Evolutionary conservation across 352 stramenopile species (phyloP).

Genomic region (Phytophthora vignae): DNA sequence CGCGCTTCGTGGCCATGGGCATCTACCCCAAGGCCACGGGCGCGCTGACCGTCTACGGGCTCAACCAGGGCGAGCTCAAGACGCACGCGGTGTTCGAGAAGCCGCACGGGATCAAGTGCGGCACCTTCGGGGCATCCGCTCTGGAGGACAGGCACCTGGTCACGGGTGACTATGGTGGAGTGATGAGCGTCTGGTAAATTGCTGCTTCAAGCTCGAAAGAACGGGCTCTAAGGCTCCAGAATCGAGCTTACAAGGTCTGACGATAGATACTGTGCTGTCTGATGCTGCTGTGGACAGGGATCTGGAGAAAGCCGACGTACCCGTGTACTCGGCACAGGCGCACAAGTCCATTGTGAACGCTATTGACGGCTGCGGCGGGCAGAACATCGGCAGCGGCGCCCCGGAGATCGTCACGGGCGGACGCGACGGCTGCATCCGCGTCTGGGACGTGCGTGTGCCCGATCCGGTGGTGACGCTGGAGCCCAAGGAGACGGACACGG

Average conservation of each 20-base stretch:
- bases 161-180: conserved; percentile 78
- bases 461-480: conserved; percentile 94
- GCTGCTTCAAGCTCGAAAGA: not conserved
- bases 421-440: conserved; percentile 94
- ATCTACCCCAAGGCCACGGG: conserved; percentile 95
- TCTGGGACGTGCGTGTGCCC: conserved; percentile 95
- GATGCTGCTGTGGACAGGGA: conserved; percentile 53
- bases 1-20: conserved; percentile 93
- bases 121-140: conserved; percentile 94
- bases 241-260: conserved; percentile 6
- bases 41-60: conserved; percentile 91
- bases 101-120: conserved; percentile 95
- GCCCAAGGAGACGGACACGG: conserved; percentile 80
- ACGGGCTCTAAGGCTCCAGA: conserved; percentile 9
- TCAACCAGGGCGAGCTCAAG: conserved; percentile 90
- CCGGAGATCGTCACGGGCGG: conserved; percentile 95
- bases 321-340: conserved; percentile 91
- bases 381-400: conserved; percentile 89
- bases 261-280: conserved; percentile 4
- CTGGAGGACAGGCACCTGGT: conserved; percentile 91
- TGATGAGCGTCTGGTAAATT: conserved; percentile 77
- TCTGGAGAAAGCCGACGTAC: conserved; percentile 77
- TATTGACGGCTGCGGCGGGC: conserved; percentile 95
- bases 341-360: conserved; percentile 96
- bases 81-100: conserved; percentile 80